Conservation (phyloP, 2,329 filamentous ascomycete species). For the Diplodia scrobiculata region DNA sequence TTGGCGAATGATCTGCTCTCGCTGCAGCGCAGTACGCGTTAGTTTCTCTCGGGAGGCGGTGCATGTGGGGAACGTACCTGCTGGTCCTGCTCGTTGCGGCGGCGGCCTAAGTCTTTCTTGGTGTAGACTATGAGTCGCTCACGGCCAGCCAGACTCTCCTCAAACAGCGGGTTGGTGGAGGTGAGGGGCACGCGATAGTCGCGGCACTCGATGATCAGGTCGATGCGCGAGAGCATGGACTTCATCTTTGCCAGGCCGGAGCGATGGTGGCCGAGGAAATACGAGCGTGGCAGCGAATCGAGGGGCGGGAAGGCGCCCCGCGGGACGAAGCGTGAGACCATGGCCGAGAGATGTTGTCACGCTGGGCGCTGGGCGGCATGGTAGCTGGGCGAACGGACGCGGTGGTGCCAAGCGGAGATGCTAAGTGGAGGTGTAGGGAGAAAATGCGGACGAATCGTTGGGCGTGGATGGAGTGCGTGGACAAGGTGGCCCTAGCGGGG, state of each 20-base stretch:
- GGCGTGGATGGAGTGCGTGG: neutral
- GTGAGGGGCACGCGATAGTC: constrained; percentile 89
- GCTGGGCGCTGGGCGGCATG: constrained; percentile 1
- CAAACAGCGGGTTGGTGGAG: constrained; percentile 86
- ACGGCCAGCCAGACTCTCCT: constrained; percentile 70
- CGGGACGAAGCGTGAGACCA: constrained; percentile 65
- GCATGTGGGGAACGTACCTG: neutral
- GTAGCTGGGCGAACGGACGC: neutral
- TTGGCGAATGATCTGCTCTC: constrained; percentile 55
- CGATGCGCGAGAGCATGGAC: constrained; percentile 73
- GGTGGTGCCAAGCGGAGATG: constrained; percentile 4
- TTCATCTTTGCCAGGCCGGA: constrained; percentile 82
- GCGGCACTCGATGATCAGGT: constrained; percentile 90
- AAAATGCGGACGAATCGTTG: constrained; percentile 8
- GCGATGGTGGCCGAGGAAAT: constrained; percentile 91
- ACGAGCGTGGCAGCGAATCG: constrained; percentile 77
- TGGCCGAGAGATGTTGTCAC: constrained; percentile 27
- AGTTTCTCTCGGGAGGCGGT: constrained; percentile 3
- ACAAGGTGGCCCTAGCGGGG: neutral
- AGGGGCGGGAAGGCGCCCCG: constrained; percentile 73
- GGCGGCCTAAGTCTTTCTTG: constrained; percentile 73
- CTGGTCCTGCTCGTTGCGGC: constrained; percentile 38
- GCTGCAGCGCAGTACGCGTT: constrained; percentile 38
- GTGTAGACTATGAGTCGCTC: constrained; percentile 86
- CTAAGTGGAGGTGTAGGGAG: neutral